phyloP scores from a whole-genome alignment of 805 yeast genomes.

The Barnettozyma siamensis region DNA sequence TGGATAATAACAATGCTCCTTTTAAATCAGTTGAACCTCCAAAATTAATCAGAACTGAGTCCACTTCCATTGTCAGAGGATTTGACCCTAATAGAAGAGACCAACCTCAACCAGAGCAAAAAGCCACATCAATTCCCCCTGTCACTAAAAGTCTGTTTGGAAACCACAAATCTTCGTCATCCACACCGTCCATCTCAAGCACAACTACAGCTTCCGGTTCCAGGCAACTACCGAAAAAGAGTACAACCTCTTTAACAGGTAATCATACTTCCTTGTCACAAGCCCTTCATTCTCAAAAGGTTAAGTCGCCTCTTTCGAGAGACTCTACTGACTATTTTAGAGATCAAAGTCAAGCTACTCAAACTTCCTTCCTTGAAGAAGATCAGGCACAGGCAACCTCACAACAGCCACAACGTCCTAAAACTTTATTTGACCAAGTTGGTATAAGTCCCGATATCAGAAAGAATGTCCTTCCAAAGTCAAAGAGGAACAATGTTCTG shows the following conservation, averaged over 20 bases:
- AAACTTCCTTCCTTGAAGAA: no score
- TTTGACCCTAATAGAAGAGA: conserved; percentile 18
- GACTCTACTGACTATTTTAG: conserved; percentile 14
- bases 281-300: conserved; percentile 8
- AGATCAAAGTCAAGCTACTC: no score
- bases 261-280: background rate
- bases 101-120: conserved; percentile 4
- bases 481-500: conserved; percentile 22
- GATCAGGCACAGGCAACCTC: conserved; percentile 2
- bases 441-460: conserved; percentile 22
- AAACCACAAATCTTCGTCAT: background rate
- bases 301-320: conserved; percentile 22
- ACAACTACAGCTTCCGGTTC: background rate
- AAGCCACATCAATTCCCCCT: background rate
- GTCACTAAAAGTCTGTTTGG: conserved; percentile 7
- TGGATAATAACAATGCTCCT: conserved; percentile 5
- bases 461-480: conserved; percentile 8
- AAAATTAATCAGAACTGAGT: conserved; percentile 18
- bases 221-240: background rate
- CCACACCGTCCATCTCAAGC: conserved; percentile 1
- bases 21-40: conserved; percentile 7
- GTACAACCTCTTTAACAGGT: conserved; percentile 4
- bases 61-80: conserved; percentile 25
- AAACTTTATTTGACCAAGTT: conserved; percentile 21
- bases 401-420: conserved; percentile 5